These are phyloP conservation scores for Wickerhamomyces sp. DNA, from an alignment of 1,139 yeast species.

Conservation along the genomic window DNA sequence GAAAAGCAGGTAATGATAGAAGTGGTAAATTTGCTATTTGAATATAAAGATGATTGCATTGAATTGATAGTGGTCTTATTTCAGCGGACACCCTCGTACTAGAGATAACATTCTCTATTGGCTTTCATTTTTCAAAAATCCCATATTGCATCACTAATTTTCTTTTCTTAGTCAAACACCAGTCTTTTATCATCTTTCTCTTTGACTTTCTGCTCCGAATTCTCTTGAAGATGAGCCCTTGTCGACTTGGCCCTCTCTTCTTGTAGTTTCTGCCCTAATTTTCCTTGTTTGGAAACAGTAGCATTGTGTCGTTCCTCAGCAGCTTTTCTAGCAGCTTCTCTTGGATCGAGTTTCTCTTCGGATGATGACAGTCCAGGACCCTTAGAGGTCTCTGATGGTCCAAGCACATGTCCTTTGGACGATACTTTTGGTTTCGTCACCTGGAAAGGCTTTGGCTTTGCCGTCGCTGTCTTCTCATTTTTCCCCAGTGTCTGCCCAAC, in stretches of 20 bases:
- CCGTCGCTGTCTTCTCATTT: background rate
- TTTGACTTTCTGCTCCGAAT: conserved; percentile 10
- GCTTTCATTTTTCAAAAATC: background rate
- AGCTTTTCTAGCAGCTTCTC: conserved; percentile 82
- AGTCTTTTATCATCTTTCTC: conserved; percentile 14
- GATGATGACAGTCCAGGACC: background rate
- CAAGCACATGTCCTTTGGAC: conserved; percentile 8
- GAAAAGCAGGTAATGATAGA: conserved; percentile 18
- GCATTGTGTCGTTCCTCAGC: conserved; percentile 29
- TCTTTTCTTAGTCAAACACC: conserved; percentile 21
- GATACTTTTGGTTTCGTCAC: conserved; percentile 1
- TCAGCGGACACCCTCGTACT: too few species aligned
- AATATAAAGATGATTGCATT: too few species aligned
- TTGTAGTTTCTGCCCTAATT: conserved; percentile 22
- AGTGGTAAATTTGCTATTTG: conserved; percentile 20
- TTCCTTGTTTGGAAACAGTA: conserved; percentile 16
- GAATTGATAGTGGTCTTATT: too few species aligned
- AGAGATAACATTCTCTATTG: too few species aligned
- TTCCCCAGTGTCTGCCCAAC: background rate
- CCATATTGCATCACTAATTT: background rate
- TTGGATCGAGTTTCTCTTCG: conserved; percentile 93
- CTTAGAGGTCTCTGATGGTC: too few species aligned
- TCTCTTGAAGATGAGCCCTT: conserved; percentile 15
- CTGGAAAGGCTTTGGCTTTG: background rate
- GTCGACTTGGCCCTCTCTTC: conserved; percentile 21